Percentiles rank a stretch among this genome's conserved stretches.
Evolutionary conservation across 2,329 filamentous ascomycete genomes (phyloP).

Genomic region (Ophiostoma novo-ulmi): DNA sequence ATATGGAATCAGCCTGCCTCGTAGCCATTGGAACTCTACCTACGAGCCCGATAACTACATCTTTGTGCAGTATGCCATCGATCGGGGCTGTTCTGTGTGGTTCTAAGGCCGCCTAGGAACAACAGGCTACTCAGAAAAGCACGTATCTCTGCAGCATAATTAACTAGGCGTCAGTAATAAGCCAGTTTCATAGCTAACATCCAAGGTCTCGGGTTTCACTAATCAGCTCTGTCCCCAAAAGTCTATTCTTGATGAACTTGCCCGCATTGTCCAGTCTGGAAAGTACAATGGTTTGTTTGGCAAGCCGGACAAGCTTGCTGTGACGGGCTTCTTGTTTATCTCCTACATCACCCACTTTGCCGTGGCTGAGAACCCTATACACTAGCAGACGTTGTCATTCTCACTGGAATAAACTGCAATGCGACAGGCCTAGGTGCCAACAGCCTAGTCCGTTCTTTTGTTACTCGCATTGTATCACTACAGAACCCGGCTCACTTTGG

Average conservation of each 20-base stretch:
- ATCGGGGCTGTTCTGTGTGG: not conserved
- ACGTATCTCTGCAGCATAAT: not conserved
- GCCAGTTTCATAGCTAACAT: not conserved
- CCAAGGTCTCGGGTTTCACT: not conserved
- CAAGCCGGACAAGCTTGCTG: conserved; percentile 3
- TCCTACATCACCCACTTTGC: not conserved
- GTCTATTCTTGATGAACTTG: not conserved
- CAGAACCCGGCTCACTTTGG: conserved; percentile 1
- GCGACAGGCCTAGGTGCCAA: not conserved
- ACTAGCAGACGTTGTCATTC: not conserved
- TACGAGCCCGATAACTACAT: not conserved
- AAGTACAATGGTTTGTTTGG: not conserved
- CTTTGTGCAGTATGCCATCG: not conserved
- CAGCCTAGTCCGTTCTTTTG: not conserved
- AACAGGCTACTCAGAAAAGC: not conserved
- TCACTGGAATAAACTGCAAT: not conserved
- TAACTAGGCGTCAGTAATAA: not conserved
- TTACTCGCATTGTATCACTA: not conserved
- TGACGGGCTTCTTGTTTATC: conserved; percentile 2
- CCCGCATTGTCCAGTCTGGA: not conserved
- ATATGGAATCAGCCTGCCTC: not conserved
- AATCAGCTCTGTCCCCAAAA: not conserved
- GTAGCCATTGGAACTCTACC: not conserved
- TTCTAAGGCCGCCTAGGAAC: not conserved
- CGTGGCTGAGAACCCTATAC: conserved; percentile 1